Evolutionary conservation across 139 green algal species (phyloP), one percentile per base, ranked within the genome.

Genomic region (Micractinium sp.): DNA sequence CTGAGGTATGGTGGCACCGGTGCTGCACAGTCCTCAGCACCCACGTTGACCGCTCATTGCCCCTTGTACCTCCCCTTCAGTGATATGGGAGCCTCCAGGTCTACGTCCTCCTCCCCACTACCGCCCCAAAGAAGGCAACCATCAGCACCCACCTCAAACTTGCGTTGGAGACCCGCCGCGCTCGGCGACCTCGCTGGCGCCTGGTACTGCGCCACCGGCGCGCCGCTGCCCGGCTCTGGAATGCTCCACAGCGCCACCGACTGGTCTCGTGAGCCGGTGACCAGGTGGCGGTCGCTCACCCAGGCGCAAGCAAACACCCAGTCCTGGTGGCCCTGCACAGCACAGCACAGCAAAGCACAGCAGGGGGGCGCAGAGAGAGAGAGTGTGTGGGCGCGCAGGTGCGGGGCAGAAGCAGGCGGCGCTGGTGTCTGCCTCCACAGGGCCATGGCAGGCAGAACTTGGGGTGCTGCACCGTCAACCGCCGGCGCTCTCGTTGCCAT

Each of bases 261-360:
- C 27, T 77, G 27, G 80, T 94, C 92, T 19, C 88, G 87, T 0
- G 80, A 89, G 33, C 89, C 95, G 81, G 94, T 95, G 23, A 94
- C 94, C 36, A 96, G 20, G 66, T 94, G 92, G 13, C 86, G 75
- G 61, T 95, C 94, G 25, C 86, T 93, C 5, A 97, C 38, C 95
- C 95, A 97, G 3, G 91, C 88, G 3, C 91, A 19, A 20, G 92
- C 95, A 94, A 97, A 97, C 38, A 97, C 76, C 95, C 95, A 97
- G 89, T 97, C 95, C 60, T 69, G 36, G 86, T 97, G 95, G 13
- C 93, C 95, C 90, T 94, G 38, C 77, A 56, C 47, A 9, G 47
- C 47, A 56, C 47, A 85, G 47, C 20, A 63, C 81, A 25, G 38
- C 33, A 36, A 38, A 31, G 77, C 38, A 47, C 63, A 71, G 22